phyloP scores from a whole-genome alignment of 495 filamentous ascomycete species.

The Tuber brumale region DNA sequence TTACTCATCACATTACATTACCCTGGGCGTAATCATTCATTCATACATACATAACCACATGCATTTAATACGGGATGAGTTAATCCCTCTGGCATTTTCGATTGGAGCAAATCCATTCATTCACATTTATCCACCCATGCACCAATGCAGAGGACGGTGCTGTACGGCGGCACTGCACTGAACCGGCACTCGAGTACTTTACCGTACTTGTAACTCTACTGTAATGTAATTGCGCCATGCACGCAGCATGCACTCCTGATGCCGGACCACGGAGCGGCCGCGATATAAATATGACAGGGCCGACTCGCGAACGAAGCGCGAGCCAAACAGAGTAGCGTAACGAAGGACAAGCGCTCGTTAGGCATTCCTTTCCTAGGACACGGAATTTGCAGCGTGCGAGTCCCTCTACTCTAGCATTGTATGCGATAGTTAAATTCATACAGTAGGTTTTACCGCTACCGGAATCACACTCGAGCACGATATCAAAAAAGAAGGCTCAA shows the following conservation, averaged over 20 bases:
- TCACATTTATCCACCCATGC: not conserved
- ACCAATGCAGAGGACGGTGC: not conserved
- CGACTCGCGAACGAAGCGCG: not conserved
- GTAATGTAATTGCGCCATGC: slow-evolving; percentile 4
- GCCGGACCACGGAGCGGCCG: not conserved
- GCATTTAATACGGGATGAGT: not conserved
- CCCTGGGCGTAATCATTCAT: not conserved
- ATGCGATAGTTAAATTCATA: not conserved
- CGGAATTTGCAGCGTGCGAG: not conserved
- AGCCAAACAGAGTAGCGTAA: not conserved
- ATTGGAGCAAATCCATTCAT: not conserved
- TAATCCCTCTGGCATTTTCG: not conserved
- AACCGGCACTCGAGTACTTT: not conserved
- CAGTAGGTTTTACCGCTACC: not conserved
- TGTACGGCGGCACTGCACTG: not conserved
- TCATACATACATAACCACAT: not conserved
- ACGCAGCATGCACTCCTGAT: not conserved
- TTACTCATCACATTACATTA: not conserved
- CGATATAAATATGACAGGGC: not conserved
- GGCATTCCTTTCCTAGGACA: not conserved
- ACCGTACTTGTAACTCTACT: not conserved
- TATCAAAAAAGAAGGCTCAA: too few relatives aligned
- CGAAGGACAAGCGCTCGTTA: not conserved
- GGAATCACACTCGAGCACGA: too few relatives aligned
- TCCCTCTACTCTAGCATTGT: not conserved